A percentile compares a stretch with the other conserved stretches of the same genome.
Conservation (phyloP, 2,329 filamentous ascomycete species). For the Penicillium thymicola region DNA sequence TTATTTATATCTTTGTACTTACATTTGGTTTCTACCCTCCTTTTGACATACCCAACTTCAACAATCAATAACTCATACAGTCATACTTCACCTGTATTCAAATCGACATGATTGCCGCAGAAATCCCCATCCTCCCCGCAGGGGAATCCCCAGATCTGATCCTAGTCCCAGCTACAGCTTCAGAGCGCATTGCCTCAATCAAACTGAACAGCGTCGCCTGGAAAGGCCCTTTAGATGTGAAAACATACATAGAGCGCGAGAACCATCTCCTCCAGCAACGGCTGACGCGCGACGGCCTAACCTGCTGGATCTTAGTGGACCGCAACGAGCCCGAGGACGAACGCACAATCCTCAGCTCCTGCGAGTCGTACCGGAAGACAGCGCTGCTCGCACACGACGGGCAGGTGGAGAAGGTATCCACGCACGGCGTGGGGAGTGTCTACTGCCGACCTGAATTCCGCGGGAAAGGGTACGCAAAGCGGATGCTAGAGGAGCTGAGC, state of each 20-base stretch:
- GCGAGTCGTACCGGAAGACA: conserved; percentile 52
- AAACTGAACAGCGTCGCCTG: conserved; percentile 56
- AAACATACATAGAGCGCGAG: conserved; percentile 59
- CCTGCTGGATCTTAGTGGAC: conserved; percentile 60
- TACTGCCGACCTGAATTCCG: conserved; percentile 67
- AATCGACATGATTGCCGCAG: conserved; percentile 35
- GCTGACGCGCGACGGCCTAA: conserved; percentile 55
- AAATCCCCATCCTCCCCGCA: conserved; percentile 42
- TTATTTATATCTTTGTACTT: background rate
- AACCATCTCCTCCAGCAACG: conserved; percentile 50
- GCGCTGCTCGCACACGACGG: conserved; percentile 48
- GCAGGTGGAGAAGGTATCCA: conserved; percentile 54
- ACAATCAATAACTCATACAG: no score
- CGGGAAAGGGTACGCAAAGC: conserved; percentile 70
- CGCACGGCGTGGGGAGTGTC: conserved; percentile 77
- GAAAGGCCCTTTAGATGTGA: conserved; percentile 54
- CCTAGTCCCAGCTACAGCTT: conserved; percentile 54
- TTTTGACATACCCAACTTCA: background rate
- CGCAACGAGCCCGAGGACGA: conserved; percentile 35
- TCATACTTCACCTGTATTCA: background rate
- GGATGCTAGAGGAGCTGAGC: conserved; percentile 69
- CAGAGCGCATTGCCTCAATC: conserved; percentile 53
- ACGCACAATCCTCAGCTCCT: conserved; percentile 54
- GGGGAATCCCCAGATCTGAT: conserved; percentile 51
- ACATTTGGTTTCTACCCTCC: no score